Base-by-base conservation (phyloP, 805 yeast genomes). In the Dipodascopsis tothii region DNA sequence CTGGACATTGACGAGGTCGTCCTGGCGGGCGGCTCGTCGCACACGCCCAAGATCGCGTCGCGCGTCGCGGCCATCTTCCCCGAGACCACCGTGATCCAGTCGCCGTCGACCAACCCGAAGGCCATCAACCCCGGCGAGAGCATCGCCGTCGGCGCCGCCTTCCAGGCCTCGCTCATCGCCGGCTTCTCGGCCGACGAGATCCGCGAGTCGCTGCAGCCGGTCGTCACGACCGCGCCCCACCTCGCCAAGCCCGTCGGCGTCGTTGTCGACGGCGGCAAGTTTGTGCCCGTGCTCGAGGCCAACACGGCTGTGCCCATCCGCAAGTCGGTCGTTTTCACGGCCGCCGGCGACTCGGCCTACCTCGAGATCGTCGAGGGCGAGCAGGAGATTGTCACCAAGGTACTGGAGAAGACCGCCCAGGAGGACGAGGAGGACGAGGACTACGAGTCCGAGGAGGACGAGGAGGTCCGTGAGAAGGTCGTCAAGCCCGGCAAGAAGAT, bases 281-380 rank as follows among this genome's bases (percentile, higher is more conserved):
- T 87, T 62, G 73, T 77, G 46, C 76, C 90, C 34, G 71, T 92
- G 35, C 68, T 92, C 42, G 79, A 82, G 48, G 75, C 79, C 40
- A 90, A 87, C 69, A 84, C 97, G 43, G 84, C 96, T 22, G 79
- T 80, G 65, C 98, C 98, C 55, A 83, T 85, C 60, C 83, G 85
- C 68, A 84, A 81, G 67, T 69, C 85, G 14, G 57, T 84, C 49
- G 69, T 76, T 40, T 72, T 90, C 56, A 71, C 75, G 52, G 75
- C 77, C 57, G 70, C 73, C 50, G 80, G 73, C 40, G 62, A 75
- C 44, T 73, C 80, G 46, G 83, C 78, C 35, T 68, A 78, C 42
- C 64, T 92, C 49, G 79, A 80, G 61, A 74, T 92, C 52, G 80
- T 73, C 65, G 96, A 88, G 69, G 95, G 92, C 65, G 81, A 81